Base-by-base conservation (phyloP, 768 basidiomycete genomes). In the Serendipita sp. region DNA sequence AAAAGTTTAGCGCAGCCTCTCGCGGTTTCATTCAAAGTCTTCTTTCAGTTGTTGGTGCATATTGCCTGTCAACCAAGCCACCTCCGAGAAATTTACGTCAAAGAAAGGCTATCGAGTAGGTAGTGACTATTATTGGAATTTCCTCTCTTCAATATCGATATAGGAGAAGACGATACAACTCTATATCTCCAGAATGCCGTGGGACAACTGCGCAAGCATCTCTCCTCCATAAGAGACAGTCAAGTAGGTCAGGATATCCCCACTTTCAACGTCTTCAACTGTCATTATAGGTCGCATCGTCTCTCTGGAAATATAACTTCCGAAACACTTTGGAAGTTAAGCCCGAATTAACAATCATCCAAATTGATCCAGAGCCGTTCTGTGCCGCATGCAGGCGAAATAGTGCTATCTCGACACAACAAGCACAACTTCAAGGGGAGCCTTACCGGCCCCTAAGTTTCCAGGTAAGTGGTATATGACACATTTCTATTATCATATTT, bases 41-140 rank as follows among this genome's bases (percentile, higher is more conserved):
- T 60, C 37, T 60, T 60, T 60, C 56, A 60, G 37, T 37, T 60
- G n/a, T 37, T 60, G 56, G 56, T 60, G 2, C 56, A 60, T 37
- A 37, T 60, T 60, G 56, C 56, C 8, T 60, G 56, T 60, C 56
- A 60, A 35, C 56, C 56, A n/a, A n/a, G 28, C 10, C 56, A 60
- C 32, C 34, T 60, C 10, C 28, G 56, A n/a, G 56, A 24, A 32
- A 37, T 8, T 28, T 38, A 60, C 28, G 35, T 60, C 28, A 60
- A 37, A 60, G 56, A 60, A 35, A 24, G 56, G 8, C n/a, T 60
- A 30, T 34, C 28, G 0, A n/a, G 56, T 60, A 8, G 1, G 56
- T 35, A 8, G 0, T 28, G 34, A 1, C 56, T 4, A 10, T 2
- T 10, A 3, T 16, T 60, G n/a, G 35, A 60, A 4, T 24, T 30